Evolutionary conservation across 2,329 filamentous ascomycete genomes (phyloP), one percentile per base, ranked within the genome.

Genomic region (Penicillium freii): DNA sequence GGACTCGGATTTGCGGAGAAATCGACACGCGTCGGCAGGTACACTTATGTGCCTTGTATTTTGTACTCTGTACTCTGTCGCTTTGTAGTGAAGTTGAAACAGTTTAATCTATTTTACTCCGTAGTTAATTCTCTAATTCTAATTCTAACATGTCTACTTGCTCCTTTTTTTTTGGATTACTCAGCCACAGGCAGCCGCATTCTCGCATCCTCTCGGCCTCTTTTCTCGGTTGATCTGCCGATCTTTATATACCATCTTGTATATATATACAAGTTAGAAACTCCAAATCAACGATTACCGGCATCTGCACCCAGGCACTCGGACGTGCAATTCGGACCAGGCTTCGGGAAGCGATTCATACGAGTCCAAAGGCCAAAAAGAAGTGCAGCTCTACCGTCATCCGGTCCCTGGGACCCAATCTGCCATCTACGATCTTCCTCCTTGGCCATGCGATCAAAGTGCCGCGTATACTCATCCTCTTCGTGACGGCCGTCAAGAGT

Each of bases 171-270:
- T 34, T 1, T 4, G 21, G 53, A 64, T 65, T 65, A 64, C 62
- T 65, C 63, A 65, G 63, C 63, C 60, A 49, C 47, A 65, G 63
- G 63, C 63, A 65, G 60, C 63, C 63, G 43, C 48, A 58, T 65
- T 56, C 23, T 45, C 63, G 43, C 48, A 58, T 65, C 52, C 23
- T 45, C 25, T 46, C n/a, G 48, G 48, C 4, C 21, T 39, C n/a
- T 46, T 8, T 29, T 29, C 34, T 13, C 43, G 17, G 31, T 44
- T 25, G 34, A 34, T 33, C 52, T 33, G 42, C 34, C 33, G 40
- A 29, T 46, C 40, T 44, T 33, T 5, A 46, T 46, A 13, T 29
- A 29, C 9, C 27, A 10, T 4, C 27, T 29, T 29, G 10, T 29
- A 10, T 29, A 1, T 9, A 29, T 29, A 29, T 27, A 27, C 25